Base-by-base conservation (phyloP, 768 basidiomycete genomes). In the Lactifluus piperatus region DNA sequence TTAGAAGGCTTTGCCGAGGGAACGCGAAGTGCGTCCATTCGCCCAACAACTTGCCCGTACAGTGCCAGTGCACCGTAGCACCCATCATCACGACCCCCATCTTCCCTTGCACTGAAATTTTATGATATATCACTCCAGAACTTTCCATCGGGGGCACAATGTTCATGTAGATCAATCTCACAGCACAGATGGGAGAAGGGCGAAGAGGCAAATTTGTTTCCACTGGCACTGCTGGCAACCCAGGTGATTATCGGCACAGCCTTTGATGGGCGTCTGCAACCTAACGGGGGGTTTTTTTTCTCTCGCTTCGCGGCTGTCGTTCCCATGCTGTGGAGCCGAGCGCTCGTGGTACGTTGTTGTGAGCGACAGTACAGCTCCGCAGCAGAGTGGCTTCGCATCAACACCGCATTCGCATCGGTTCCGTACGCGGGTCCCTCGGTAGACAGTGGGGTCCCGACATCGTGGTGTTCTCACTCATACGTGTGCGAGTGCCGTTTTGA, bases 371-470 rank as follows among this genome's bases (percentile, higher is more conserved):
- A 37, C 54, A 55, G 27, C 34, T 48, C 58, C 13, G 48, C 48
- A 1, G 48, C 48, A 10, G 53, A 55, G 10, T 18, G 30, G 20
- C 27, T 60, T 3, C 45, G 4, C 8, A 8, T 10, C 9, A 18
- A n/a, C 29, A 24, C 45, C 22, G 18, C 55, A 57, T 39, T 29
- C 47, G 32, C 57, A 54, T 55, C 34, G 20, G 27, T 16, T 30
- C 50, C 24, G 49, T 50, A 49, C 27, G 44, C n/a, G 2, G 52
- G 30, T 10, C 24, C 52, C 5, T 53, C 58, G 16, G 53, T 55
- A 26, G 58, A 54, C 26, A 41, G 32, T 50, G 53, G 48, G 41
- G 47, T 10, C 58, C 55, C 26, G 58, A 47, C 26, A 20, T 50
- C 47, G 26, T 60, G n/a, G 47, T 60, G 18, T 49, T 29, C 32